Evolutionary conservation across 148 eudicot genomes (phyloP).

Genomic region (Chenopodium album): DNA sequence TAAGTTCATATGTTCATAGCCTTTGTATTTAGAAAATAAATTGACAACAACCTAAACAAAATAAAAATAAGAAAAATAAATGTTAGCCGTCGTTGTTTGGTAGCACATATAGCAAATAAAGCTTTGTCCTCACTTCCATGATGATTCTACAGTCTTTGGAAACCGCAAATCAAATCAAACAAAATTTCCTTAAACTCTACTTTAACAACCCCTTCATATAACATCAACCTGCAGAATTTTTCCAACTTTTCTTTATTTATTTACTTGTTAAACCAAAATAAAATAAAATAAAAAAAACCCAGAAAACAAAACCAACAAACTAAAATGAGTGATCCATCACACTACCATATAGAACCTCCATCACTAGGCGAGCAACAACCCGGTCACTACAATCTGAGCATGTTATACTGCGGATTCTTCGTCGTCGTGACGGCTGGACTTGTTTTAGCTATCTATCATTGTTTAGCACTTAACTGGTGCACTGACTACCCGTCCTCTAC

Average conservation of each 20-base stretch:
- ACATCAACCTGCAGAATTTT: background rate
- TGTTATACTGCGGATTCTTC: slow-evolving; percentile 67
- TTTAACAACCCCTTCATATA: background rate
- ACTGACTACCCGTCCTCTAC: background rate
- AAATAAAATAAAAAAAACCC: background rate
- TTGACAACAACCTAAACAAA: background rate
- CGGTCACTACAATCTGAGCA: slow-evolving; percentile 26
- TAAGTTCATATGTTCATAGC: background rate
- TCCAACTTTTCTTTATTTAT: background rate
- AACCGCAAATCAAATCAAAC: slow-evolving; percentile 2
- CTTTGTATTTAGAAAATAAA: background rate
- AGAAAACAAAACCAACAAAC: background rate
- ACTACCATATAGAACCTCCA: slow-evolving; percentile 12
- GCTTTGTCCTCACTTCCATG: slow-evolving; percentile 5
- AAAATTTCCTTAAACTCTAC: background rate
- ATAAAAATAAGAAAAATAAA: background rate
- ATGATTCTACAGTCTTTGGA: background rate
- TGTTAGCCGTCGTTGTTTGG: slow-evolving; percentile 17
- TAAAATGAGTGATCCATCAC: slow-evolving; percentile 15
- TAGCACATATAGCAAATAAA: background rate
- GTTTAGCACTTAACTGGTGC: slow-evolving; percentile 46
- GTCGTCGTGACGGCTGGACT: slow-evolving; percentile 44
- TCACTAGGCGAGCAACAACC: background rate
- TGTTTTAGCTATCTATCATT: slow-evolving; percentile 49
- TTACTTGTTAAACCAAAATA: background rate